These are phyloP conservation scores for Hypoxylon fuscum DNA, from an alignment of 495 filamentous ascomycete genomes.

Conservation along the genomic window DNA sequence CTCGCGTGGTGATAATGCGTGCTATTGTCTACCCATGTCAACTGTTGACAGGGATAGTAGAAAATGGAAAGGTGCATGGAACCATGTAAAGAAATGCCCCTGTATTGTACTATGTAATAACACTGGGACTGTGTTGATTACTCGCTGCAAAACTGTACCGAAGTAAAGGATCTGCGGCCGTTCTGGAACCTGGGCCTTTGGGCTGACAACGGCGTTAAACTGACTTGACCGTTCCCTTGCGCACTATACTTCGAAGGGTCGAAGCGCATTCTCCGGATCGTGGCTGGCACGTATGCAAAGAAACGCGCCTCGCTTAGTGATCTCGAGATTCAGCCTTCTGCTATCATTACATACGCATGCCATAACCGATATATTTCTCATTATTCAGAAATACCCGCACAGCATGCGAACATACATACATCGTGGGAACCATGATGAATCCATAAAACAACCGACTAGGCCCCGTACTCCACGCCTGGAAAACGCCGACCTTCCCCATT, in stretches of 20 bases:
- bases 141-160: constrained; percentile 27
- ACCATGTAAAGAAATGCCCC: constrained; percentile 35
- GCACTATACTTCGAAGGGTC: constrained; percentile 12
- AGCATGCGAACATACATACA: constrained; percentile 16
- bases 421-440: constrained; percentile 21
- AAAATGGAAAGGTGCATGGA: constrained; percentile 39
- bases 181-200: constrained; percentile 35
- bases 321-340: constrained; percentile 30
- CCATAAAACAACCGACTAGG: constrained; percentile 30
- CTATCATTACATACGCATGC: constrained; percentile 1
- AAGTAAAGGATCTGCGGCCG: constrained; percentile 33
- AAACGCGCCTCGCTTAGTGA: constrained; percentile 30
- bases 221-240: constrained; percentile 3
- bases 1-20: constrained; percentile 39
- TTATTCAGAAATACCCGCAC: constrained; percentile 9
- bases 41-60: constrained; percentile 33
- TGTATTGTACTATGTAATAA: too few species aligned
- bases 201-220: constrained; percentile 23
- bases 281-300: constrained; percentile 16
- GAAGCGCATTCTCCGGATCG: constrained; percentile 22
- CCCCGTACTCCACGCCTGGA: constrained; percentile 21
- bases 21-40: constrained; percentile 31
- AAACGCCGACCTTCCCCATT: constrained; percentile 35
- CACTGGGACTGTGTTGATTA: constrained; percentile 24
- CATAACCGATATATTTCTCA: constrained; percentile 2